phyloP scores from a whole-genome alignment of 352 stramenopile species.

The Globisporangium megalacanthum region DNA sequence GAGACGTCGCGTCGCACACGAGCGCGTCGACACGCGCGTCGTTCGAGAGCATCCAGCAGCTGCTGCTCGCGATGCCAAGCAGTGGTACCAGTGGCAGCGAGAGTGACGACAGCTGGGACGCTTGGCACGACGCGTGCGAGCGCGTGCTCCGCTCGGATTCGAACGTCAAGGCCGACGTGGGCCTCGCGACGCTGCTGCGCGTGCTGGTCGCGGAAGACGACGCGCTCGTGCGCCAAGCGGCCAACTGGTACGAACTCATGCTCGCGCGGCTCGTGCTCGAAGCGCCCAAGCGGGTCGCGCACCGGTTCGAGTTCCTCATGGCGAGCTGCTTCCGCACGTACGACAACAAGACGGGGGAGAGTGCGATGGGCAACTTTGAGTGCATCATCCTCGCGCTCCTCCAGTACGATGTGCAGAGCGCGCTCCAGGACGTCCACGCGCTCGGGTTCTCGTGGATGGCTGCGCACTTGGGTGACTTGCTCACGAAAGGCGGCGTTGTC shows the following conservation, averaged over 20 bases:
- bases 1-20: conserved; percentile 34
- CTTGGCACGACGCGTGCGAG: conserved; percentile 62
- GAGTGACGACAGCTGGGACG: conserved; percentile 19
- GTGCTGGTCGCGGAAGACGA: conserved; percentile 51
- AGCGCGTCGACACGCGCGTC: conserved; percentile 33
- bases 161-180: conserved; percentile 37
- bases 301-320: conserved; percentile 79
- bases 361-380: conserved; percentile 72
- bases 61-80: conserved; percentile 69
- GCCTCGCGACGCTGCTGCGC: conserved; percentile 48
- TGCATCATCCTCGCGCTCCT: conserved; percentile 77
- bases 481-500: conserved; percentile 52
- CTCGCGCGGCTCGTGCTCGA: conserved; percentile 72
- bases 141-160: conserved; percentile 49
- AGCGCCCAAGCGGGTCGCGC: conserved; percentile 64
- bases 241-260: conserved; percentile 76
- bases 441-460: conserved; percentile 77
- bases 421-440: conserved; percentile 55
- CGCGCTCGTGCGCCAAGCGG: conserved; percentile 30
- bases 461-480: conserved; percentile 54
- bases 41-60: conserved; percentile 54
- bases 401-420: conserved; percentile 66
- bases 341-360: conserved; percentile 25
- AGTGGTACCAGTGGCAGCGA: conserved; percentile 20
- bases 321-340: conserved; percentile 59